Base-by-base conservation (phyloP, 495 filamentous ascomycete species). In the Aspergillus hancockii region DNA sequence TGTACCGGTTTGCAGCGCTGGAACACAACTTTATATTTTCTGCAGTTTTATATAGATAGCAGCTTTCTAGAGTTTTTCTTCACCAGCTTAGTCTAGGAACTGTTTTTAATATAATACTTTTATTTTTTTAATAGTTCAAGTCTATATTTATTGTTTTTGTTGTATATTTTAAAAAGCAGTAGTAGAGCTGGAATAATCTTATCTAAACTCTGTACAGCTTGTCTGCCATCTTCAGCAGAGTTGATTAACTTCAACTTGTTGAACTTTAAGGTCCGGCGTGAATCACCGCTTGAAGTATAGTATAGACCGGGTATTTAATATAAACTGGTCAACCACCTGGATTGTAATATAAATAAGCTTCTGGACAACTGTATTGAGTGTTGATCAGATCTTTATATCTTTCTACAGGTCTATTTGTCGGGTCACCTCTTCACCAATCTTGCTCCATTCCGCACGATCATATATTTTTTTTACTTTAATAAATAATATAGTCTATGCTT, bases 401-500 rank as follows among this genome's bases (percentile, higher is more conserved):
- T 36, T 36, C 8, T 9, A 36, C 8, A 10, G 8, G 4, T 9
- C 34, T 10, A 36, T 36, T 36, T 36, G 34, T 9, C 34, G 8
- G 34, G 34, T 14, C 34, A 36, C 34, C 34, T 36, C 34, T 36
- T 36, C 8, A 25, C 62, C 60, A 23, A 70, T 64, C 49, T 60
- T 64, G 14, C 3, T 2, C 67, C 52, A 72, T 25, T 72, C 57
- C 7, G 62, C 67, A 12, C 65, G 62, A 13, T 67, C 60, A 23
- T 71, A 69, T 12, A 56, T 64, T 46, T 60, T 65, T 49, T 34
- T 67, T 12, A 41, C 10, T 41, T 67, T 65, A 1, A 23, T 45
- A 18, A 14, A 60, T 41, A 32, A 47, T 4, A 38, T 59, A 25
- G 49, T 25, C 36, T 57, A 22, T 32, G 58, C 1, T 40, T 54